Conservation (phyloP, 1,284 basidiomycete genomes). For the Vanrija humicola region DNA sequence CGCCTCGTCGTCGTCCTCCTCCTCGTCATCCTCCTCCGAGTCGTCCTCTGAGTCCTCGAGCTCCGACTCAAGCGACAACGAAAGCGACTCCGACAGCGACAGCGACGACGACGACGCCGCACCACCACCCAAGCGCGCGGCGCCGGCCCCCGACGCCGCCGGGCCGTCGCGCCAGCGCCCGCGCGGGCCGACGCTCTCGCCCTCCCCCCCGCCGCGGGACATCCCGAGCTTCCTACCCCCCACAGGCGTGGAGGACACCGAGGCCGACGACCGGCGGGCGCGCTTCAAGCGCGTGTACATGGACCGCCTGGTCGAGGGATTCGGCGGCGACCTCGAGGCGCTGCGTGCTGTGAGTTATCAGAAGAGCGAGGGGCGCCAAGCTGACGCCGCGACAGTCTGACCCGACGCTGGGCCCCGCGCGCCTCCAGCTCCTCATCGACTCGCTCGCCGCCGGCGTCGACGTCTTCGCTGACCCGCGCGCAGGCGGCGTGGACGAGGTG, state of each 20-base stretch:
- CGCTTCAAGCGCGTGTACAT: slow-evolving; percentile 46
- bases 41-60: neutral
- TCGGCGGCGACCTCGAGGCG: slow-evolving; percentile 45
- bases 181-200: slow-evolving; percentile 19
- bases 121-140: too few species aligned
- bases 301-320: slow-evolving; percentile 47
- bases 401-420: slow-evolving; percentile 35
- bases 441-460: slow-evolving; percentile 39
- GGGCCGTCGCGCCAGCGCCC: neutral
- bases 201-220: slow-evolving; percentile 18
- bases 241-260: slow-evolving; percentile 4
- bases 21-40: neutral
- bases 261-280: slow-evolving; percentile 34
- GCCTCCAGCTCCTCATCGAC: slow-evolving; percentile 45
- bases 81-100: slow-evolving; percentile 4
- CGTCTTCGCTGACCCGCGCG: slow-evolving; percentile 36
- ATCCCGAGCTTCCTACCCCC: slow-evolving; percentile 18
- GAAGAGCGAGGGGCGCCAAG: neutral
- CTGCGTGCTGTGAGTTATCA: slow-evolving; percentile 37
- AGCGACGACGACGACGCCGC: slow-evolving; percentile 8
- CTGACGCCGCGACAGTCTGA: slow-evolving; percentile 23
- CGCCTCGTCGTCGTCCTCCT: slow-evolving; percentile 16
- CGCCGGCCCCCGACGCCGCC: neutral
- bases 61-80: slow-evolving; percentile 6
- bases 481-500: slow-evolving; percentile 32